Evolutionary conservation across 495 filamentous ascomycete species (phyloP).

Genomic region (Annulohypoxylon bovei): DNA sequence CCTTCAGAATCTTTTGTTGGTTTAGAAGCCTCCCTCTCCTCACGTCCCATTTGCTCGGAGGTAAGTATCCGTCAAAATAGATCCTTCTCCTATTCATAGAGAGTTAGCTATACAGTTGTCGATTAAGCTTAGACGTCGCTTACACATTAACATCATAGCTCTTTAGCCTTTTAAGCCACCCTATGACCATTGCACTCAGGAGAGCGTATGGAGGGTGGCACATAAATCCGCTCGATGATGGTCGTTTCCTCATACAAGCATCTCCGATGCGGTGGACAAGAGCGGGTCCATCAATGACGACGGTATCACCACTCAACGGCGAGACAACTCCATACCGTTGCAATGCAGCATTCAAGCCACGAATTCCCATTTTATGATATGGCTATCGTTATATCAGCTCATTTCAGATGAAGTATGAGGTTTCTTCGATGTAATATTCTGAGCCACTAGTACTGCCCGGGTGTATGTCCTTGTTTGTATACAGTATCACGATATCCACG

Average conservation of each 20-base stretch:
- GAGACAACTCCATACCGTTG: conserved; percentile 64
- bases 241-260: conserved; percentile 57
- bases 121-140: conserved; percentile 15
- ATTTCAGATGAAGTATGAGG: not conserved
- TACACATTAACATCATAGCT: conserved; percentile 67
- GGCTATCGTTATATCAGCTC: not conserved
- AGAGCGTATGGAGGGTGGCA: conserved; percentile 69
- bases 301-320: conserved; percentile 52
- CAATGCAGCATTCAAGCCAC: conserved; percentile 66
- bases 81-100: conserved; percentile 62
- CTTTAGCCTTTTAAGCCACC: conserved; percentile 68
- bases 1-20: conserved; percentile 50
- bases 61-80: conserved; percentile 83
- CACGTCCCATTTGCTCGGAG: conserved; percentile 63
- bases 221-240: conserved; percentile 50
- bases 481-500: not conserved
- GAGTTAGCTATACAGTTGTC: conserved; percentile 15
- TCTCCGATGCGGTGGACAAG: conserved; percentile 76
- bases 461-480: not conserved
- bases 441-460: not conserved
- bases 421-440: not conserved
- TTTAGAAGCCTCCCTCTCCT: conserved; percentile 63
- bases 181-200: conserved; percentile 66
- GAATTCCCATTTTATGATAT: conserved; percentile 74
- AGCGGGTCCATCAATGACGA: conserved; percentile 80